Percentiles rank a stretch among this genome's conserved stretches.
phyloP scores from a whole-genome alignment of 1,139 yeast genomes.

The Diutina siamensis region DNA sequence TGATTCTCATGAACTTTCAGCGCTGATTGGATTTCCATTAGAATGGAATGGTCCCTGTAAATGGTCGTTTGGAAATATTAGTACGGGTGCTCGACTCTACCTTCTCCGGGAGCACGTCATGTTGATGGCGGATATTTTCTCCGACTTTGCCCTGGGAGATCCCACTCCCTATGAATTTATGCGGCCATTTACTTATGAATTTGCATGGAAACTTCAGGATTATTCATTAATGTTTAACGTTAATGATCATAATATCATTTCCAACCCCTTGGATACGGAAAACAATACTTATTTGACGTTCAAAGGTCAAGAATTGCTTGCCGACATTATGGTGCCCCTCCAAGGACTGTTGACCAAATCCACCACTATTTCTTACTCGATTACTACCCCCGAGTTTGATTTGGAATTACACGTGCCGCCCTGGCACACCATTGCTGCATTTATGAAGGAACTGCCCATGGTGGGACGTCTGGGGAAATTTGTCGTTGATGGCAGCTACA shows the following conservation, averaged over 20 bases:
- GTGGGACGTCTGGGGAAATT: constrained; percentile 59
- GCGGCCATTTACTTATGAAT: constrained; percentile 52
- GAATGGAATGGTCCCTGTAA: constrained; percentile 69
- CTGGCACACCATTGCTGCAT: constrained; percentile 80
- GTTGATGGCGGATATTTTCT: constrained; percentile 57
- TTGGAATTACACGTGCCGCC: constrained; percentile 69
- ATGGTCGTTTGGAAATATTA: constrained; percentile 51
- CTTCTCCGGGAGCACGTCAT: constrained; percentile 77
- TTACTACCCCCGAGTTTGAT: constrained; percentile 51
- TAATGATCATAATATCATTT: constrained; percentile 78
- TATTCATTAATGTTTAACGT: constrained; percentile 63
- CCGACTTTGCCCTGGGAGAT: constrained; percentile 71
- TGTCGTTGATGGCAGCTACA: constrained; percentile 52
- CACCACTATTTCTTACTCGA: constrained; percentile 40
- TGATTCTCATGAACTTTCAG: constrained; percentile 41
- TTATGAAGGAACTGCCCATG: constrained; percentile 45
- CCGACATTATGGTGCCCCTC: constrained; percentile 46
- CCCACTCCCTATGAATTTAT: constrained; percentile 65
- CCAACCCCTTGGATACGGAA: constrained; percentile 74
- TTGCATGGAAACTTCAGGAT: constrained; percentile 47
- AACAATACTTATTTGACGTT: constrained; percentile 71
- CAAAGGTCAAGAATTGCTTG: constrained; percentile 47
- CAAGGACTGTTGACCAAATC: constrained; percentile 46
- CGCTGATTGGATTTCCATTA: constrained; percentile 58
- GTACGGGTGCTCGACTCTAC: constrained; percentile 47